These are phyloP conservation scores for Nicotiana benthamiana DNA, from an alignment of 257 asterid species.

Conservation along the genomic window DNA sequence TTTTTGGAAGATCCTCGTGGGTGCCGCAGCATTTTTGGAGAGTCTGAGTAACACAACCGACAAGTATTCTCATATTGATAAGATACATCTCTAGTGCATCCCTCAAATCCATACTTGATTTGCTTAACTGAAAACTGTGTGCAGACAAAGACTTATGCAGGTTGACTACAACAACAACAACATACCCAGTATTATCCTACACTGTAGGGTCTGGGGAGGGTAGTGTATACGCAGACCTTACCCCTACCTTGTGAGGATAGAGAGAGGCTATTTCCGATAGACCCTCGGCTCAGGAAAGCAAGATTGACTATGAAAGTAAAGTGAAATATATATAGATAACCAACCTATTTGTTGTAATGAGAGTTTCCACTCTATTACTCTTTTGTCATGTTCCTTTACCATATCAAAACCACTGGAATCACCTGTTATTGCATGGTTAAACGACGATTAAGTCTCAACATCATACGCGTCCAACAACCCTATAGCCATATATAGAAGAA, in stretches of 20 bases:
- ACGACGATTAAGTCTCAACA: neutral
- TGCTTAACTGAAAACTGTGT: neutral
- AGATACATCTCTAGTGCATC: neutral
- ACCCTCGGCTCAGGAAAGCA: too few relatives aligned
- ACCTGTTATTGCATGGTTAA: conserved; percentile 14
- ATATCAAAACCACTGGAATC: conserved; percentile 15
- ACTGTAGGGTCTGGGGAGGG: too few relatives aligned
- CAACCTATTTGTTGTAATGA: conserved; percentile 18
- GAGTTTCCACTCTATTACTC: conserved; percentile 52
- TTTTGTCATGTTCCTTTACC: conserved; percentile 42
- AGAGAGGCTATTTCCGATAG: too few relatives aligned
- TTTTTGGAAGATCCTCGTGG: too few relatives aligned
- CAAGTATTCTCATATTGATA: neutral
- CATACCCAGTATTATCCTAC: too few relatives aligned
- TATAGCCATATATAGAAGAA: neutral
- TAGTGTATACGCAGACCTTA: too few relatives aligned
- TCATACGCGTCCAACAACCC: neutral
- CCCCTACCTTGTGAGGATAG: too few relatives aligned
- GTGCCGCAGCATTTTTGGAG: too few relatives aligned
- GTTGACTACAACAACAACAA: too few relatives aligned
- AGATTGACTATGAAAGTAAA: neutral
- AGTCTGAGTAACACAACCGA: neutral
- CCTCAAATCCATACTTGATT: neutral
- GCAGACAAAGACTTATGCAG: neutral
- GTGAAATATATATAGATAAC: neutral